Conservation (phyloP, 768 basidiomycete species). For the Suillus variegatus region DNA sequence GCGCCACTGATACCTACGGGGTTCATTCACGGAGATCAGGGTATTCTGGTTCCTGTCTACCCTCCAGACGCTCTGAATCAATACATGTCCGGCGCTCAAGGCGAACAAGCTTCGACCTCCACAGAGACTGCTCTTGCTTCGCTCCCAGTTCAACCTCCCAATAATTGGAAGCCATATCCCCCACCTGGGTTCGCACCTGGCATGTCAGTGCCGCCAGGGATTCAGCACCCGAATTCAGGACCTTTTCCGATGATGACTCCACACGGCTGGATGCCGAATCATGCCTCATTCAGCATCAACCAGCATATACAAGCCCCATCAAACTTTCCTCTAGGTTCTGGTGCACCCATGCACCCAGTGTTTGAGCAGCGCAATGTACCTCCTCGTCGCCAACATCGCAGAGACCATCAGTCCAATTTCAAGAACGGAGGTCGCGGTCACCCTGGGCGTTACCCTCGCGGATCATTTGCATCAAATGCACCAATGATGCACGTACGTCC, state of each 20-base stretch:
- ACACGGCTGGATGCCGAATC: conserved; percentile 29
- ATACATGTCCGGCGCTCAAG: conserved; percentile 56
- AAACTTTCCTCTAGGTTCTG: conserved; percentile 19
- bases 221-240: conserved; percentile 31
- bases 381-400: conserved; percentile 33
- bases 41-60: conserved; percentile 71
- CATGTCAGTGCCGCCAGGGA: conserved; percentile 30
- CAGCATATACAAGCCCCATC: conserved; percentile 18
- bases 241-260: conserved; percentile 18
- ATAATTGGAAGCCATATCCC: conserved; percentile 36
- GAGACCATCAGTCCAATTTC: conserved; percentile 29
- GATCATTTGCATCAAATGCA: conserved; percentile 8
- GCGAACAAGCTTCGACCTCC: conserved; percentile 21
- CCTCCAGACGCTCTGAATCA: conserved; percentile 68
- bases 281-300: conserved; percentile 23
- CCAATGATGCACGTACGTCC: neutral
- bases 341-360: conserved; percentile 14
- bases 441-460: conserved; percentile 22
- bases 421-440: conserved; percentile 22
- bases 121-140: conserved; percentile 21
- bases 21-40: conserved; percentile 73
- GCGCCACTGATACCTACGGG: conserved; percentile 65
- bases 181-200: conserved; percentile 16
- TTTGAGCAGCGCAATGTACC: conserved; percentile 28
- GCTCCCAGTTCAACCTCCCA: conserved; percentile 29